Percentiles rank a stretch among this genome's conserved stretches.
Evolutionary conservation across 352 stramenopile genomes (phyloP).

Genomic region (Phytophthora vignae): DNA sequence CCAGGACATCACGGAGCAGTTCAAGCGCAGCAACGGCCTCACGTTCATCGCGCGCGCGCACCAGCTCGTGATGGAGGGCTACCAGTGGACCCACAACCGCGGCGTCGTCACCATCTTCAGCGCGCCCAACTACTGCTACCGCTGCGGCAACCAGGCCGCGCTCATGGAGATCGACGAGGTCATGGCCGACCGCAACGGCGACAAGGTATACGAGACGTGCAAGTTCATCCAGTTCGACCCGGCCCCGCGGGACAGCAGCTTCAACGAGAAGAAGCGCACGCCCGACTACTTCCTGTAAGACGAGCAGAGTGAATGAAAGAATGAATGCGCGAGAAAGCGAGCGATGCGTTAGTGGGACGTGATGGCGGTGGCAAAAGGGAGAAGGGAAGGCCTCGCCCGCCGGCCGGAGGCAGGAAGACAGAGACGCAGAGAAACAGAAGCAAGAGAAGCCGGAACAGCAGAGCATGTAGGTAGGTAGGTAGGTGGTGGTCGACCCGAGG

Average conservation of each 20-base stretch:
- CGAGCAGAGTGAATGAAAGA: neutral
- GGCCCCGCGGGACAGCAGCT: constrained; percentile 90
- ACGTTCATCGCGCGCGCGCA: constrained; percentile 89
- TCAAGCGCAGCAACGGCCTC: constrained; percentile 90
- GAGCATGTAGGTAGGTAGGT: constrained; percentile 12
- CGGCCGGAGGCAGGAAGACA: constrained; percentile 3
- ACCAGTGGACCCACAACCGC: constrained; percentile 94
- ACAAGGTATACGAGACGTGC: constrained; percentile 93
- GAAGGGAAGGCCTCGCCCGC: neutral
- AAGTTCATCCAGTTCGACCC: constrained; percentile 95
- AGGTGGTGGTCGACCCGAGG: constrained; percentile 13
- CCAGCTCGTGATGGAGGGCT: constrained; percentile 95
- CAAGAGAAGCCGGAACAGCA: constrained; percentile 25
- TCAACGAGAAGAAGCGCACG: constrained; percentile 93
- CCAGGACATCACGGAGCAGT: constrained; percentile 90
- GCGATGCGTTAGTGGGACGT: neutral
- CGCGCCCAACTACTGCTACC: constrained; percentile 96
- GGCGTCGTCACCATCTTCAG: constrained; percentile 94
- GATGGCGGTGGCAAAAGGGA: neutral
- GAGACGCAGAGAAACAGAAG: constrained; percentile 29
- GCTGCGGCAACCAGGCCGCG: constrained; percentile 96
- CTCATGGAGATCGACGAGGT: constrained; percentile 96
- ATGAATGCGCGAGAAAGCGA: neutral
- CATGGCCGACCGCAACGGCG: constrained; percentile 86
- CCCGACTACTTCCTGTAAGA: constrained; percentile 91